phyloP scores from a whole-genome alignment of 192 early-diverging fungal species.

The Polychytrium aggregatum region DNA sequence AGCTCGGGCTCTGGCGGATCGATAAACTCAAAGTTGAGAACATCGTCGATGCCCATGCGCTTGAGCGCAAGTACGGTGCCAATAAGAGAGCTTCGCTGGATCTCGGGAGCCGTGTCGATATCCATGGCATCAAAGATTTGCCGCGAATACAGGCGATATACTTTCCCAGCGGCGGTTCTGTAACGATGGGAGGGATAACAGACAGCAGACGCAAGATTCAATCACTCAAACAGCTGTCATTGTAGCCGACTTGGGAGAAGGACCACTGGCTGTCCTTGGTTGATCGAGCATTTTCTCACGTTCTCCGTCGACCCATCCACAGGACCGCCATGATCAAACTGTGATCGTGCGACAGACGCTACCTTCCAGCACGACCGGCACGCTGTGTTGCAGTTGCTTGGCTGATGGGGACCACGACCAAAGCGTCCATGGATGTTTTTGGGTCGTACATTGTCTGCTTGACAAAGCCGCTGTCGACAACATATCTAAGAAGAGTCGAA shows the following conservation, averaged over 20 bases:
- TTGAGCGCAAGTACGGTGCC: constrained; percentile 36
- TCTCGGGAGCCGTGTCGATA: constrained; percentile 41
- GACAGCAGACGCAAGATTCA: constrained; percentile 1
- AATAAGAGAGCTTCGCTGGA: constrained; percentile 38
- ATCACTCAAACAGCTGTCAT: too few species aligned
- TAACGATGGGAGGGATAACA: not conserved
- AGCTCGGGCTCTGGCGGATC: constrained; percentile 36
- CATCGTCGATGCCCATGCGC: constrained; percentile 39
- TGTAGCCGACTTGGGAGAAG: too few species aligned
- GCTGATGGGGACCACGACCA: constrained; percentile 40
- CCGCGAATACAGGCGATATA: constrained; percentile 43
- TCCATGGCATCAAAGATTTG: constrained; percentile 41
- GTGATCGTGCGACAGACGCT: not conserved
- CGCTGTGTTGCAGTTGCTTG: constrained; percentile 52
- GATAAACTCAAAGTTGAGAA: constrained; percentile 51
- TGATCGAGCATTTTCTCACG: too few species aligned
- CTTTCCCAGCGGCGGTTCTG: constrained; percentile 42
- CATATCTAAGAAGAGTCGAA: constrained; percentile 20
- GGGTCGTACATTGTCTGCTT: constrained; percentile 51
- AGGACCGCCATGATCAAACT: too few species aligned
- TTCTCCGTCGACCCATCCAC: too few species aligned
- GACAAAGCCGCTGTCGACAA: constrained; percentile 54
- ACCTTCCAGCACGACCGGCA: constrained; percentile 44
- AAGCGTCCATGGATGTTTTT: constrained; percentile 34
- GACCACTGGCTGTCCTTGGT: too few species aligned